Evolutionary conservation across 495 filamentous ascomycete genomes (phyloP), one percentile per base, ranked within the genome.

Genomic region (Talaromyces wortmannii): DNA sequence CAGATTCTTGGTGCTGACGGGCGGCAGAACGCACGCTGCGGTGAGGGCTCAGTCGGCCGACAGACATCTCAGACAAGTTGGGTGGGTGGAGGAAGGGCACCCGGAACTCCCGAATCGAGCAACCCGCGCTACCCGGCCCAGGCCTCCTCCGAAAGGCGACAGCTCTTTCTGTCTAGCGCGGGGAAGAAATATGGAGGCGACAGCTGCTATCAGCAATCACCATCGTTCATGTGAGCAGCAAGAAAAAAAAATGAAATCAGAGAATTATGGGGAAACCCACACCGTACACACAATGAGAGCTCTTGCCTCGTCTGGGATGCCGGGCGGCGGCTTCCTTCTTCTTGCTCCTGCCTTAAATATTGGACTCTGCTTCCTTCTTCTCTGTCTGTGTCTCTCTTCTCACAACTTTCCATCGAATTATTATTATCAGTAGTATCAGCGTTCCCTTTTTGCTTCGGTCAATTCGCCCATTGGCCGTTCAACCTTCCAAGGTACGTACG

Each of bases 191-290:
- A 47, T 50, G 29, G 33, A 13, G 33, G 45, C n/a, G 45, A 54
- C 48, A 44, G 53, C 29, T 29, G 29, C 55, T 23, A 31, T 44
- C 36, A 10, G 36, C 13, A 40, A 13, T 13, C 36, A 40, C 5
- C 13, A 40, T 40, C 36, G 63, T 63, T 59, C 67, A 70, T 70
- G 65, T 70, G 67, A 64, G 58, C 66, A 54, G 54, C 12, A 64
- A 59, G 65, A 65, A 65, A 64, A 40, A 64, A 61, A 58, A 52
- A 54, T 48, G 43, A 62, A 57, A 49, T 52, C 59, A 43, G 43
- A 50, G 30, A 45, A 49, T 50, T 52, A 16, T 52, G 10, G 31
- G 52, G 17, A 48, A 42, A 5, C 36, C 13, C 36, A 10, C 36
- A 56, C 56, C 15, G 23, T 32, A 23, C 23, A 23, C 23, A 23